Percentiles rank a stretch among this genome's conserved stretches.
These are phyloP conservation scores for Cadophora luteo-olivacea DNA, from an alignment of 2,329 filamentous ascomycete genomes.

Conservation along the genomic window DNA sequence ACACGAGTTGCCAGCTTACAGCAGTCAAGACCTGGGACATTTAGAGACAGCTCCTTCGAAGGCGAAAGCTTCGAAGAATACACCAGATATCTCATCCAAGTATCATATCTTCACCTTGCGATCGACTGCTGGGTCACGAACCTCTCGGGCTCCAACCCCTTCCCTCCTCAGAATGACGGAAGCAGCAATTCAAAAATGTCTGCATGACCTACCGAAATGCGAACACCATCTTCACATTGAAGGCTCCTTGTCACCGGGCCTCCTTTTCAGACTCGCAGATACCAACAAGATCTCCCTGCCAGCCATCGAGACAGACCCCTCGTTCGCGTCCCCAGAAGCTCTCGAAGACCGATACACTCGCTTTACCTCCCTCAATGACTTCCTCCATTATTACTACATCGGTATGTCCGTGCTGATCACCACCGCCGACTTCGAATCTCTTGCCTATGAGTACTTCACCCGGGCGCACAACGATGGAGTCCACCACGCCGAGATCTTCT, in stretches of 20 bases:
- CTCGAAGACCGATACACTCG: slow-evolving; percentile 68
- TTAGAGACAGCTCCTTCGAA: not conserved
- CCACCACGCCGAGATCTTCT: slow-evolving; percentile 78
- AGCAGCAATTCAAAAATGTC: slow-evolving; percentile 49
- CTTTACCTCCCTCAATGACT: slow-evolving; percentile 78
- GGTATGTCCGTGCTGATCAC: slow-evolving; percentile 74
- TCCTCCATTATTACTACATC: slow-evolving; percentile 80
- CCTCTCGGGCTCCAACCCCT: not conserved
- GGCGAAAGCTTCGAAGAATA: no score
- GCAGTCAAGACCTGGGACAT: not conserved
- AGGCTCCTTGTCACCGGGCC: slow-evolving; percentile 72
- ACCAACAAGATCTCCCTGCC: slow-evolving; percentile 71
- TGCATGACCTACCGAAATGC: slow-evolving; percentile 75
- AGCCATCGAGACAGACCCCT: slow-evolving; percentile 59
- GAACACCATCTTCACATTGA: slow-evolving; percentile 85
- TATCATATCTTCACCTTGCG: not conserved
- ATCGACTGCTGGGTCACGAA: not conserved
- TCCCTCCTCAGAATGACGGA: slow-evolving; percentile 23
- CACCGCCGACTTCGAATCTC: slow-evolving; percentile 71
- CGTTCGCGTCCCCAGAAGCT: slow-evolving; percentile 65
- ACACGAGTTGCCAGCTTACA: not conserved
- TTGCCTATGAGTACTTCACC: slow-evolving; percentile 75
- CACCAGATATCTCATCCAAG: not conserved
- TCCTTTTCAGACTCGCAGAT: slow-evolving; percentile 72
- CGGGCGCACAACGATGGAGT: slow-evolving; percentile 70